These are phyloP conservation scores for Chlorella sp. DNA, from an alignment of 139 green algal species.

Conservation along the genomic window DNA sequence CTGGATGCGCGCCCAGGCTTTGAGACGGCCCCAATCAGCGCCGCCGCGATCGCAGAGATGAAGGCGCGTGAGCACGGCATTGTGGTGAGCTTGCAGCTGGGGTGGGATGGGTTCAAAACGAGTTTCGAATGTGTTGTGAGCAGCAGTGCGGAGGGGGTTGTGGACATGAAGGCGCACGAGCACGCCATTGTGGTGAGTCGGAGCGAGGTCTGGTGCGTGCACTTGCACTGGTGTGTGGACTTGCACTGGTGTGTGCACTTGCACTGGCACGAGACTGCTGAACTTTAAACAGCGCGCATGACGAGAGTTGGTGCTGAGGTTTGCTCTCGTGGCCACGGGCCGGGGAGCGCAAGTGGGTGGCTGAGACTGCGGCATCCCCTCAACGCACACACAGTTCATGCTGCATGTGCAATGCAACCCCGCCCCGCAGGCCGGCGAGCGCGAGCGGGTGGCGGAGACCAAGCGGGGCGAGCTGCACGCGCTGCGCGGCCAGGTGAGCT, in stretches of 20 bases:
- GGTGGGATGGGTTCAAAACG: too few species aligned
- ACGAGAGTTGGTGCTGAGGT: too few species aligned
- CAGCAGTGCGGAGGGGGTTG: not conserved
- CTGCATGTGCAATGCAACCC: not conserved
- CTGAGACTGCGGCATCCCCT: not conserved
- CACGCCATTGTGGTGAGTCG: not conserved
- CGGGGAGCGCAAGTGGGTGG: too few species aligned
- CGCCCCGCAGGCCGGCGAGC: not conserved
- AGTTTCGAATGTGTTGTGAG: too few species aligned
- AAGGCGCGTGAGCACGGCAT: conserved; percentile 30
- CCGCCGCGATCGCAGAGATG: conserved; percentile 29
- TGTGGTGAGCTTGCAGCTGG: not conserved
- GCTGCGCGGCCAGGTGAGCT: conserved; percentile 26
- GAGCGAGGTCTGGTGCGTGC: too few species aligned
- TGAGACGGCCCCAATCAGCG: not conserved
- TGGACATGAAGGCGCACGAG: not conserved
- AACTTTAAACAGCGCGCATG: too few species aligned
- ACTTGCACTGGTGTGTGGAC: too few species aligned
- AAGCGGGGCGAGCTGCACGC: conserved; percentile 24
- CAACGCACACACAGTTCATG: not conserved
- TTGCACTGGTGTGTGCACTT: too few species aligned
- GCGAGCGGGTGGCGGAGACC: conserved; percentile 13
- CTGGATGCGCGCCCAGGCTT: conserved; percentile 33
- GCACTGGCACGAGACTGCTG: too few species aligned
- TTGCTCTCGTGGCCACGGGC: too few species aligned